Base-by-base conservation (phyloP, 192 early-diverging fungal species). In the Chytriomyces hyalinus region DNA sequence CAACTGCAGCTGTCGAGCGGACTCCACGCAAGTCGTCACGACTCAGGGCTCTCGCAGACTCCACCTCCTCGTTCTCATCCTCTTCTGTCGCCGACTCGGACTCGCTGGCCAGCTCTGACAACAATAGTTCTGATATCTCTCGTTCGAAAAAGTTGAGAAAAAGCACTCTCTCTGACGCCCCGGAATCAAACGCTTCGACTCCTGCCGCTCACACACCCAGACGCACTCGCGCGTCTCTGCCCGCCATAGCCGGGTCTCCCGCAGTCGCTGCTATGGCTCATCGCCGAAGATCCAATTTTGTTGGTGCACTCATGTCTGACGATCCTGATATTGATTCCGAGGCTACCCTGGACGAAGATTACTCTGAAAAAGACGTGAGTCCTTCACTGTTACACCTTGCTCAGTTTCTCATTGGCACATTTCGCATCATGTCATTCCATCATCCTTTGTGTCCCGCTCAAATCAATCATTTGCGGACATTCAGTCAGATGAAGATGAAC, bases 291-390 rank as follows among this genome's bases (percentile, higher is more conserved):
- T 57, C 53, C 20, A 20, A 57, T 13, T 57, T 57, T 57, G 53
- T 57, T 20, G 53, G 53, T 20, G 53, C 53, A 13, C 53, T 57
- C 53, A n/a, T 57, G 15, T 57, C 53, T 20, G 53, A 57, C 53
- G 53, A 20, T 57, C 15, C 53, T 57, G 53, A 61, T n/a, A 17
- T 13, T 47, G 53, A 60, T 60, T 73, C 71, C 3, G 71, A 73
- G 45, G 71, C 17, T 13, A 73, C 71, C 10, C 53, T 60, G 9
- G 53, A 73, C 61, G 71, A 63, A 44, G 69, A 70, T 6, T 17
- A 59, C 15, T 6, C 9, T 3, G 47, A n/a, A 11, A 26, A 65
- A 13, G 26, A 17, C 63, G 63, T 13, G 63, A 22, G 11, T n/a
- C 10, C 63, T n/a, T 28, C 63, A 17, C 63, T 17, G 11, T 36